Percentiles rank a stretch among this genome's conserved stretches.
phyloP scores from a whole-genome alignment of 106 monocot genomes.

The Platanthera zijinensis region DNA sequence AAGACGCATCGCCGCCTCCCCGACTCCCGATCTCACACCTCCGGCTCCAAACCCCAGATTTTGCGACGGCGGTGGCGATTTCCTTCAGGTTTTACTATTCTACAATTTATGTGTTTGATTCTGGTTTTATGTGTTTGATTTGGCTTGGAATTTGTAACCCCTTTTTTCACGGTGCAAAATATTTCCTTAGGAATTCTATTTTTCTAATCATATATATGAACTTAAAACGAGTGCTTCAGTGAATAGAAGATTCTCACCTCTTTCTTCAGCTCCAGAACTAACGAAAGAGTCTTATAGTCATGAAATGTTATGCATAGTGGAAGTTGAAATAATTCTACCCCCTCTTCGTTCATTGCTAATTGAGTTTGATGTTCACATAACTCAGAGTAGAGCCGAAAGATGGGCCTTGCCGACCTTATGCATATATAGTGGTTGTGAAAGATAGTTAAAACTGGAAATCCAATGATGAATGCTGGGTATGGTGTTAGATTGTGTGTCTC shows the following conservation, averaged over 20 bases:
- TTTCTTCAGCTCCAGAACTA: not conserved
- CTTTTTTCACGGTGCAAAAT: not conserved
- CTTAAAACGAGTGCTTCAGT: not conserved
- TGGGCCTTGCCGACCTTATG: not conserved
- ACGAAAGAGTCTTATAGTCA: not conserved
- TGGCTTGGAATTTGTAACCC: not conserved
- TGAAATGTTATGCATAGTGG: not conserved
- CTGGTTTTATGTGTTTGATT: too few species aligned
- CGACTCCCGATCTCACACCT: too few species aligned
- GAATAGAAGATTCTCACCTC: not conserved
- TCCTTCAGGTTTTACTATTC: too few species aligned
- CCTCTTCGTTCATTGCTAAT: not conserved
- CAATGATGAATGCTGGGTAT: not conserved
- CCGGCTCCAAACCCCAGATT: too few species aligned
- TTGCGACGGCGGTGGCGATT: too few species aligned
- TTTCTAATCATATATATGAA: not conserved
- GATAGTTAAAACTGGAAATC: not conserved
- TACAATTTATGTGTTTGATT: too few species aligned
- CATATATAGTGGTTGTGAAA: not conserved
- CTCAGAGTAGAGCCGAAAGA: not conserved
- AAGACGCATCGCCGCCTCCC: too few species aligned
- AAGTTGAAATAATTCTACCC: not conserved
- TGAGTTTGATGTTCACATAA: not conserved
- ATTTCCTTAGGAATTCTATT: not conserved
- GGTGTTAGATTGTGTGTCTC: not conserved